phyloP scores from a whole-genome alignment of 352 stramenopile genomes.

The Globisporangium abappressorium region DNA sequence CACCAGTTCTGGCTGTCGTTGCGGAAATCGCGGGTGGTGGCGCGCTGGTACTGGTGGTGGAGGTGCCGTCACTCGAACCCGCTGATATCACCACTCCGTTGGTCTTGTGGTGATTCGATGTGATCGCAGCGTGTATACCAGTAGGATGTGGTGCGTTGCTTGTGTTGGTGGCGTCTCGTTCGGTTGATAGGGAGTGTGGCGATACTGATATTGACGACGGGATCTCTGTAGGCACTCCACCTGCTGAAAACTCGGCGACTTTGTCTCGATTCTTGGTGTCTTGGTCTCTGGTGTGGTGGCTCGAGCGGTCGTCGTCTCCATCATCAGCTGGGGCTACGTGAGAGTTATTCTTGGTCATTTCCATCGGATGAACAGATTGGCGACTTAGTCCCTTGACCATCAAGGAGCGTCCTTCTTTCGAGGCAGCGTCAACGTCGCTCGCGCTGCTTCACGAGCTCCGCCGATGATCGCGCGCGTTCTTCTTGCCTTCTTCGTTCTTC shows the following conservation, averaged over 20 bases:
- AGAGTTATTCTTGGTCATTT: slow-evolving; percentile 23
- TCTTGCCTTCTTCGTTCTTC: not conserved
- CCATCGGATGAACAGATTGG: slow-evolving; percentile 69
- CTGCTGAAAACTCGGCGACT: slow-evolving; percentile 10
- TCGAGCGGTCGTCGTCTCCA: slow-evolving; percentile 11
- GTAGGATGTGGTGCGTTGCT: not conserved
- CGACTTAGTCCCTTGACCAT: slow-evolving; percentile 58
- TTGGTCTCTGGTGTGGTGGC: not conserved
- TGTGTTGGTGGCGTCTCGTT: not conserved
- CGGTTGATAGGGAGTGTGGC: not conserved
- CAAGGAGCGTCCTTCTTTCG: slow-evolving; percentile 19
- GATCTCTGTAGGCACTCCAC: not conserved
- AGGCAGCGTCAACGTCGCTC: not conserved
- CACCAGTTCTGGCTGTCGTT: slow-evolving; percentile 19
- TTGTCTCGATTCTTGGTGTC: slow-evolving; percentile 7
- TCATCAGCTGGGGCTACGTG: slow-evolving; percentile 10
- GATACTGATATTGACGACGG: not conserved
- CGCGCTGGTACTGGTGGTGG: not conserved
- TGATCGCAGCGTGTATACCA: not conserved
- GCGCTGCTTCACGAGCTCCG: not conserved
- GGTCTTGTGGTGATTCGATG: not conserved
- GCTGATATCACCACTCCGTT: slow-evolving; percentile 4
- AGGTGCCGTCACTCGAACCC: slow-evolving; percentile 9
- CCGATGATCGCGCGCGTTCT: not conserved
- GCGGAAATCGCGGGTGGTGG: slow-evolving; percentile 11